These are phyloP conservation scores for Leucogyrophana mollusca DNA, from an alignment of 768 basidiomycete species.

Conservation along the genomic window DNA sequence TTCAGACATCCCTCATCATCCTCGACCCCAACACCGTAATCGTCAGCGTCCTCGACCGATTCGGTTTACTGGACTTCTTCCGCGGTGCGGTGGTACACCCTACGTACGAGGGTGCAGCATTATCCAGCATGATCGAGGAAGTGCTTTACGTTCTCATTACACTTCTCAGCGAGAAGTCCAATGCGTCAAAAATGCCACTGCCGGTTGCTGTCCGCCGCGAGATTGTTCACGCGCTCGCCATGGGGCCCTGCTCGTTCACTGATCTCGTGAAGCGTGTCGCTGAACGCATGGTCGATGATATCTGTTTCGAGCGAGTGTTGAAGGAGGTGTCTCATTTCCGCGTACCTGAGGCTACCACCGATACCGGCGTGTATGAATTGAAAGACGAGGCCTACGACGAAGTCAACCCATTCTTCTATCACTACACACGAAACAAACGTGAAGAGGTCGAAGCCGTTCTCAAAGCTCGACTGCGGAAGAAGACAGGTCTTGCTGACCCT, in stretches of 20 bases:
- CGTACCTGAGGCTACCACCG: constrained; percentile 72
- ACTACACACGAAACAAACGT: constrained; percentile 91
- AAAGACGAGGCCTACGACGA: constrained; percentile 81
- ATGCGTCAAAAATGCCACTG: constrained; percentile 66
- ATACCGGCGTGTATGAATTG: constrained; percentile 86
- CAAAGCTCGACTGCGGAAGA: constrained; percentile 64
- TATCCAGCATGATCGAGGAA: constrained; percentile 89
- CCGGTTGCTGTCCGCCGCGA: constrained; percentile 71
- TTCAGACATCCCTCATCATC: constrained; percentile 81
- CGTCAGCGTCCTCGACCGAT: constrained; percentile 87
- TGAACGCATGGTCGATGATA: constrained; percentile 83
- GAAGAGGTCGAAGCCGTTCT: constrained; percentile 86
- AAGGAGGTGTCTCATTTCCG: constrained; percentile 79
- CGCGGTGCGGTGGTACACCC: constrained; percentile 54
- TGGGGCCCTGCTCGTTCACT: constrained; percentile 85
- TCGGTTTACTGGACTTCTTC: constrained; percentile 80
- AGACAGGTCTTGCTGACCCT: constrained; percentile 56
- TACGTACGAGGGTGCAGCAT: constrained; percentile 66
- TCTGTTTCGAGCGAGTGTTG: constrained; percentile 78
- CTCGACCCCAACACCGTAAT: constrained; percentile 79
- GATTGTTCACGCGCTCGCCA: constrained; percentile 86
- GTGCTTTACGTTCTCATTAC: constrained; percentile 85
- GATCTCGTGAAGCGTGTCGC: constrained; percentile 90
- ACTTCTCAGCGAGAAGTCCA: constrained; percentile 79
- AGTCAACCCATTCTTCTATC: constrained; percentile 94